These are phyloP conservation scores for Colletotrichum graminicola DNA, from an alignment of 2,329 filamentous ascomycete species.

Conservation along the genomic window DNA sequence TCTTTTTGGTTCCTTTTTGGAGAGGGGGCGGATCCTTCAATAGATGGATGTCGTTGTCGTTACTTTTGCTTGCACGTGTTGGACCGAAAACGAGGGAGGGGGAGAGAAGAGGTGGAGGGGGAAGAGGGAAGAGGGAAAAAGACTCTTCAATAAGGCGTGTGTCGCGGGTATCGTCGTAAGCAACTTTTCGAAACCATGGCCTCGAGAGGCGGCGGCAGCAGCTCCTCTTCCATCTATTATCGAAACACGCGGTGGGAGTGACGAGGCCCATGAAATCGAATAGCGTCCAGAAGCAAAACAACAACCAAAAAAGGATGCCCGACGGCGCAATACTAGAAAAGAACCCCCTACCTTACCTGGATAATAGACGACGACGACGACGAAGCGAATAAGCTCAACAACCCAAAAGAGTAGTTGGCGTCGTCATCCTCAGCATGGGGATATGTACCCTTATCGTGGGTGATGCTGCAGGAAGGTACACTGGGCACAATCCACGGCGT, in stretches of 20 bases:
- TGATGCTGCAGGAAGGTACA: constrained; percentile 5
- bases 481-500: background rate
- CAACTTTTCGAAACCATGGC: constrained; percentile 19
- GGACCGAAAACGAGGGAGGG: background rate
- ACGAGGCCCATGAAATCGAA: constrained; percentile 30
- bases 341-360: background rate
- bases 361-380: background rate
- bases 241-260: constrained; percentile 34
- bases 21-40: too few species aligned
- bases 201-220: background rate
- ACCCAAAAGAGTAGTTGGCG: constrained; percentile 39
- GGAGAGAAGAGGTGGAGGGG: background rate
- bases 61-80: background rate
- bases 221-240: constrained; percentile 1
- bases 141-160: background rate
- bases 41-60: background rate
- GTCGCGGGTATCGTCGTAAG: constrained; percentile 35
- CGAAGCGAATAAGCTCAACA: background rate
- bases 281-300: background rate
- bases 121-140: background rate
- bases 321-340: background rate
- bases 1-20: background rate
- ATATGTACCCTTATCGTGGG: constrained; percentile 12
- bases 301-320: constrained; percentile 1
- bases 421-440: constrained; percentile 41